Conservation (phyloP, 1,284 basidiomycete species). For the Rugosomyces carneus region DNA sequence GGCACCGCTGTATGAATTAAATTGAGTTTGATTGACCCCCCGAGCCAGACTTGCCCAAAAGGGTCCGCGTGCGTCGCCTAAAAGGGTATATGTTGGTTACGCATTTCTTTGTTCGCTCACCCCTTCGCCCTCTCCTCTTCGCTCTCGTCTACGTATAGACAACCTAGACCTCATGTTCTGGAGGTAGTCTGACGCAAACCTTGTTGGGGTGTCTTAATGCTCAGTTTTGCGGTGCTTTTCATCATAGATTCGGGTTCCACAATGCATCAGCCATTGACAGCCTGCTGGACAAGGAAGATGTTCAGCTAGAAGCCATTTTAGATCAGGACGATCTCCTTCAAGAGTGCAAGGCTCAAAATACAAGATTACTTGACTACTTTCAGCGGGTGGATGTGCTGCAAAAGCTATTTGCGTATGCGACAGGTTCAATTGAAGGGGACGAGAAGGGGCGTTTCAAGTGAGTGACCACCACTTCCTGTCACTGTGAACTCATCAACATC, state of each 20-base stretch:
- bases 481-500: constrained; percentile 4
- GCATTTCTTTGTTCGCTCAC: constrained; percentile 6
- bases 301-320: constrained; percentile 83
- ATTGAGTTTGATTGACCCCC: neutral
- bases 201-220: constrained; percentile 15
- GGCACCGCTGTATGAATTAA: neutral
- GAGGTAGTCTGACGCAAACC: constrained; percentile 34
- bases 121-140: constrained; percentile 9
- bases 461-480: constrained; percentile 25
- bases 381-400: constrained; percentile 76
- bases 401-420: constrained; percentile 77
- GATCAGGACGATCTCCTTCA: constrained; percentile 93
- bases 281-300: constrained; percentile 79
- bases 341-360: constrained; percentile 95
- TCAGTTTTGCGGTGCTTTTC: constrained; percentile 22
- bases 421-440: constrained; percentile 76
- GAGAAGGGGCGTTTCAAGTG: constrained; percentile 75
- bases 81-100: neutral
- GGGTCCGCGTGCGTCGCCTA: neutral
- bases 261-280: constrained; percentile 79
- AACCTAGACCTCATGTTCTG: constrained; percentile 19
- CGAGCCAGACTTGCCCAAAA: neutral
- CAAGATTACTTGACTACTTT: constrained; percentile 81
- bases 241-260: constrained; percentile 75
- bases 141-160: constrained; percentile 12